A percentile compares a stretch with the other conserved stretches of the same genome.
Evolutionary conservation across 176 grass and related monocot species (phyloP).

Genomic region (Poa annua): DNA sequence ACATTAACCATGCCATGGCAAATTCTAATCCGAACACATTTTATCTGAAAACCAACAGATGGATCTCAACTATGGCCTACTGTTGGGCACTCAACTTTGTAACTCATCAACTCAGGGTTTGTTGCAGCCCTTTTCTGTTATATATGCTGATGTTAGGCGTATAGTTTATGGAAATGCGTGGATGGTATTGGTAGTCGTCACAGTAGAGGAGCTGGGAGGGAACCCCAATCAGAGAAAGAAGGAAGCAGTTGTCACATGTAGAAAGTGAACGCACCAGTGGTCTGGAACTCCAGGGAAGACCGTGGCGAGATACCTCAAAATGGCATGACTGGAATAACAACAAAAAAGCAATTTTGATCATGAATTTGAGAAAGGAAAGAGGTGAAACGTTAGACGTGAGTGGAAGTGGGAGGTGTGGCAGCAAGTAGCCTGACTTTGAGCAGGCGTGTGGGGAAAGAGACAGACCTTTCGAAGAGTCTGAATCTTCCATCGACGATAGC

Average conservation of each 20-base stretch:
- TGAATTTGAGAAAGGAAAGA: not conserved
- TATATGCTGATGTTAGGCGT: no score
- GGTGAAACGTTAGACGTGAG: not conserved
- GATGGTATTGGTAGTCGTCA: not conserved
- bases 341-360: conserved; percentile 7
- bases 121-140: no score
- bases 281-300: conserved; percentile 79
- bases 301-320: conserved; percentile 79
- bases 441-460: no score
- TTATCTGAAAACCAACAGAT: not conserved
- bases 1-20: not conserved
- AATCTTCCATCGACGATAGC: conserved; percentile 84
- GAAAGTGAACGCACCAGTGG: conserved; percentile 62
- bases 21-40: not conserved
- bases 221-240: not conserved
- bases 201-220: not conserved
- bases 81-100: not conserved
- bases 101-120: not conserved
- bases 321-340: conserved; percentile 66
- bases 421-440: no score
- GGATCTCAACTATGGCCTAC: not conserved
- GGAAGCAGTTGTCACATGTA: not conserved
- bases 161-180: not conserved
- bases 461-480: conserved; percentile 84
- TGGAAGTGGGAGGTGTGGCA: not conserved